A percentile compares a stretch with the other conserved stretches of the same genome.
phyloP scores from a whole-genome alignment of 768 basidiomycete genomes.

The Trametes gibbosa region DNA sequence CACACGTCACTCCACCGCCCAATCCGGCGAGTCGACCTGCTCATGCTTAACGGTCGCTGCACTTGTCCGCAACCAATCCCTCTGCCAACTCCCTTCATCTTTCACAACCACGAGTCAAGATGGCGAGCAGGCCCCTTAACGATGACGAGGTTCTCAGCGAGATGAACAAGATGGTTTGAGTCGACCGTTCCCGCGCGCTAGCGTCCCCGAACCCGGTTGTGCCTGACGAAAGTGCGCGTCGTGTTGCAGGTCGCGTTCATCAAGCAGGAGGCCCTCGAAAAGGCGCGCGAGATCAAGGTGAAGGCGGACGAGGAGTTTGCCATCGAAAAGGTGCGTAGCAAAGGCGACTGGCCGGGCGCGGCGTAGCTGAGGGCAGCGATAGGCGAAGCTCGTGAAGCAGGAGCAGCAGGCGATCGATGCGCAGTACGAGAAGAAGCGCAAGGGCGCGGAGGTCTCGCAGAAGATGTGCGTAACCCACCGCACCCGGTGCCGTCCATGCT shows the following conservation, averaged over 20 bases:
- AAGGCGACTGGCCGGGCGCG: not conserved
- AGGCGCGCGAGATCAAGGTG: conserved; percentile 93
- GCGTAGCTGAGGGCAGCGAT: conserved; percentile 1
- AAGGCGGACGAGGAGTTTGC: conserved; percentile 99
- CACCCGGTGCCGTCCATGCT: not conserved
- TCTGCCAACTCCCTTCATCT: not conserved
- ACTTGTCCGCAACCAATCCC: not conserved
- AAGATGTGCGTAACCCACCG: conserved; percentile 73
- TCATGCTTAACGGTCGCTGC: not conserved
- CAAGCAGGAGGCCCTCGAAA: conserved; percentile 97
- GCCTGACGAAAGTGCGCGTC: not conserved
- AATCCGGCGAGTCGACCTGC: conserved; percentile 10
- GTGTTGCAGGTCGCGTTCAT: conserved; percentile 85
- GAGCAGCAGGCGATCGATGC: conserved; percentile 94
- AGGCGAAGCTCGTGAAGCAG: conserved; percentile 97
- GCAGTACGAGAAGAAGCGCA: conserved; percentile 93
- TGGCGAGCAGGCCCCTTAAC: conserved; percentile 78
- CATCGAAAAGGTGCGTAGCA: conserved; percentile 80
- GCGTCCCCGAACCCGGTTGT: conserved; percentile 2
- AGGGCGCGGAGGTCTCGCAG: conserved; percentile 89
- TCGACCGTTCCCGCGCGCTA: not conserved
- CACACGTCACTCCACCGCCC: not conserved
- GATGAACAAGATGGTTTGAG: conserved; percentile 97
- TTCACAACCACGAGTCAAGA: conserved; percentile 31
- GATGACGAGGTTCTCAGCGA: conserved; percentile 95